phyloP scores from a whole-genome alignment of 345 rosid species.

The Trapa incisa region DNA sequence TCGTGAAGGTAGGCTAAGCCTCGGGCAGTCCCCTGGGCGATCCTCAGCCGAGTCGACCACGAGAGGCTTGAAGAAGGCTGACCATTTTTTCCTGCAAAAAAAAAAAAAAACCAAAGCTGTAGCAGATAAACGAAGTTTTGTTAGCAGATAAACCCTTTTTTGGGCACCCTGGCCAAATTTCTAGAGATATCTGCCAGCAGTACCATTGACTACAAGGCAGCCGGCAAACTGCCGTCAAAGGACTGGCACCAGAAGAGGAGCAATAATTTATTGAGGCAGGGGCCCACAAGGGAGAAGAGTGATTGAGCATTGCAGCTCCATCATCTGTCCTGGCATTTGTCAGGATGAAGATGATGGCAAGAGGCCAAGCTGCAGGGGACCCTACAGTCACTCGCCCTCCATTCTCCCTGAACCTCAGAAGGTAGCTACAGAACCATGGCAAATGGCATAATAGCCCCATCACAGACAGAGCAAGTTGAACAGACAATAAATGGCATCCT shows the following conservation, averaged over 20 bases:
- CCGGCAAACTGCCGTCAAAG: no score
- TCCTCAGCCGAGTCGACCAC: constrained; percentile 76
- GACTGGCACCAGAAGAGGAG: background rate
- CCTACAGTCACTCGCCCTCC: background rate
- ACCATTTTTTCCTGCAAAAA: constrained; percentile 55
- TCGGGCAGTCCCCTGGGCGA: constrained; percentile 80
- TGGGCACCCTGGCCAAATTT: background rate
- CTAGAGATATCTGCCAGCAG: background rate
- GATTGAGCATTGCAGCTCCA: background rate
- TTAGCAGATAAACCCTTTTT: background rate
- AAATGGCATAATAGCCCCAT: no score
- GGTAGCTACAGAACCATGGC: background rate
- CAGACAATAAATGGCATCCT: no score
- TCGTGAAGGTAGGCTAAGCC: constrained; percentile 96
- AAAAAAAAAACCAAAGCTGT: background rate
- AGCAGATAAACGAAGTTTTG: background rate
- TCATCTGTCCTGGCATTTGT: background rate
- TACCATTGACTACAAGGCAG: background rate
- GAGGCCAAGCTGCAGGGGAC: constrained; percentile 3
- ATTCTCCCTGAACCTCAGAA: background rate
- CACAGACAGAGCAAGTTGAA: no score
- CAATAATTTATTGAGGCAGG: background rate
- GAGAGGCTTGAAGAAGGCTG: constrained; percentile 65
- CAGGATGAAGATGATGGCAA: background rate
- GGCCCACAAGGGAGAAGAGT: background rate